phyloP scores from a whole-genome alignment of 495 filamentous ascomycete species.

The Penicillium tannophilum region DNA sequence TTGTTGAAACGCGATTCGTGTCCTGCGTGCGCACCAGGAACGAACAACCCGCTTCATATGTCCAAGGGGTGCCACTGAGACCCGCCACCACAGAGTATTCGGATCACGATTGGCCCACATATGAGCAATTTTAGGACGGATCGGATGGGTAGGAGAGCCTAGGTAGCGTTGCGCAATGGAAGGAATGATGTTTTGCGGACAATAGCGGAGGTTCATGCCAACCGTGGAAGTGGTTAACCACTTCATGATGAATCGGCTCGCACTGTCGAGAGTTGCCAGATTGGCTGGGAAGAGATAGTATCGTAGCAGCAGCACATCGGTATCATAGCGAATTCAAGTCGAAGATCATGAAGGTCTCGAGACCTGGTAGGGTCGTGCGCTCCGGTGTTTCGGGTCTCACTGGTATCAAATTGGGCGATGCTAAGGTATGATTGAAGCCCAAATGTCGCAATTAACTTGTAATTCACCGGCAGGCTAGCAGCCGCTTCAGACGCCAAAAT shows the following conservation, averaged over 20 bases:
- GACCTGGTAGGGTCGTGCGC: constrained; percentile 1
- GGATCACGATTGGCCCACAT: constrained; percentile 35
- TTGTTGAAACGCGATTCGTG: constrained; percentile 55
- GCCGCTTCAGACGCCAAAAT: neutral
- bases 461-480: neutral
- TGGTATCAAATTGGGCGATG: neutral
- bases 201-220: constrained; percentile 30
- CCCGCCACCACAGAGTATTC: constrained; percentile 54
- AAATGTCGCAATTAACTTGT: neutral
- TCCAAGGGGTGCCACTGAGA: constrained; percentile 28
- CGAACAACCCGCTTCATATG: constrained; percentile 52
- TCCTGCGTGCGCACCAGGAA: constrained; percentile 49
- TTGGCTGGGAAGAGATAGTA: neutral
- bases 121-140: constrained; percentile 42
- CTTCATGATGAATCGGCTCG: constrained; percentile 3
- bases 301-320: constrained; percentile 14
- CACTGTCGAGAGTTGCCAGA: neutral
- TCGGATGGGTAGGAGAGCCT: constrained; percentile 23
- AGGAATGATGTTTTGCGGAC: constrained; percentile 22
- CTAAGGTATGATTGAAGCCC: neutral
- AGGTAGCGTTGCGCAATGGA: constrained; percentile 39
- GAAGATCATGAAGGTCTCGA: neutral
- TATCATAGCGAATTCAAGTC: constrained; percentile 18
- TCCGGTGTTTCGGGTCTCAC: neutral
- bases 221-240: constrained; percentile 16